A percentile compares a stretch with the other conserved stretches of the same genome.
These are phyloP conservation scores for Pseudogymnoascus sp. DNA, from an alignment of 2,329 filamentous ascomycete species.

Conservation along the genomic window DNA sequence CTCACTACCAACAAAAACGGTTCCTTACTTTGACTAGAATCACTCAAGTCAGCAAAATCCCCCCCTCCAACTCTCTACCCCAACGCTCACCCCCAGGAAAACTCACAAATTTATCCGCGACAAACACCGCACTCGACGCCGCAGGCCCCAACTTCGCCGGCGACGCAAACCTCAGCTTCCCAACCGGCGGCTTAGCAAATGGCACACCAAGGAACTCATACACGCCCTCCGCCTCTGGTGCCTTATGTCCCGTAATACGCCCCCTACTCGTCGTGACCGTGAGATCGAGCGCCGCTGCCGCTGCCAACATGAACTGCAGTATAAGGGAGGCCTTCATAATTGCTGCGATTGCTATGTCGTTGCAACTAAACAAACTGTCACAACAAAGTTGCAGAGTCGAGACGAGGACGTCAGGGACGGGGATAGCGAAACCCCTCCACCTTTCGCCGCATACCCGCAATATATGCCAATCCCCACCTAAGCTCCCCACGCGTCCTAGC, in stretches of 20 bases:
- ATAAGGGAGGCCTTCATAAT: neutral
- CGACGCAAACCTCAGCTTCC: conserved; percentile 1
- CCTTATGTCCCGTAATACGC: neutral
- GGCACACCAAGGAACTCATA: conserved; percentile 11
- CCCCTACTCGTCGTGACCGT: neutral
- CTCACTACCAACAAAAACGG: neutral
- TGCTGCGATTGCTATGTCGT: neutral
- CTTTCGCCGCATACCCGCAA: neutral
- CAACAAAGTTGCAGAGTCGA: neutral
- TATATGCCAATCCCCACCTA: neutral
- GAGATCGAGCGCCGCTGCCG: neutral
- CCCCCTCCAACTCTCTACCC: too few species aligned
- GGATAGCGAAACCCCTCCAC: neutral
- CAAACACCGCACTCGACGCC: neutral
- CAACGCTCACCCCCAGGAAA: too few species aligned
- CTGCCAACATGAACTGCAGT: neutral
- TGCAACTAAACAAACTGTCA: neutral
- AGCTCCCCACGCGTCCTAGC: neutral
- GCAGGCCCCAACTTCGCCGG: neutral
- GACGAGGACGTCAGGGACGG: neutral
- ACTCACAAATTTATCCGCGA: neutral
- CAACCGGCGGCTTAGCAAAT: neutral
- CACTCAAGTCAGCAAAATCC: neutral
- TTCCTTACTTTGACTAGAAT: neutral
- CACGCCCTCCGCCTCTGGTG: neutral